phyloP scores from a whole-genome alignment of 1,284 basidiomycete genomes.

The Ustilago curta region DNA sequence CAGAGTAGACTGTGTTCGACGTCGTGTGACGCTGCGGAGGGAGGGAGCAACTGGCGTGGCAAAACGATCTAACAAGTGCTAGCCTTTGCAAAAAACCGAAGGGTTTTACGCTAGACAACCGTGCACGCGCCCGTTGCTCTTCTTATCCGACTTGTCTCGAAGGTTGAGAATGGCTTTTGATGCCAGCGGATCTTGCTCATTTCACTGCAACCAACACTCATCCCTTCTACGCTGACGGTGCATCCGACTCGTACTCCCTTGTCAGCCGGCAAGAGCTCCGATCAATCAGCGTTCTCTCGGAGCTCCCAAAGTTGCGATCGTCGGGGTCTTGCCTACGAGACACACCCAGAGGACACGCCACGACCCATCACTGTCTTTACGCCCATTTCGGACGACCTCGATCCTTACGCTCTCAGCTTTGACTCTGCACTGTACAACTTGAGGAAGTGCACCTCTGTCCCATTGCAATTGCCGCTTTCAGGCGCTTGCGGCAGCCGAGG shows the following conservation, averaged over 20 bases:
- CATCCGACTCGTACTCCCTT: neutral
- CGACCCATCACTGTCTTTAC: conserved; percentile 5
- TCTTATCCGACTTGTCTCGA: neutral
- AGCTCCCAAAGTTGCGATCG: neutral
- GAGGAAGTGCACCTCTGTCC: neutral
- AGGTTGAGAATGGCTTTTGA: neutral
- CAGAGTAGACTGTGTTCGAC: no score
- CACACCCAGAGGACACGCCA: neutral
- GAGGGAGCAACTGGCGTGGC: no score
- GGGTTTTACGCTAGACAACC: neutral
- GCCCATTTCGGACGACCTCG: neutral
- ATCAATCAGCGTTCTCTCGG: neutral
- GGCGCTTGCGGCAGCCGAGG: neutral
- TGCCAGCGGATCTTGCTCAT: neutral
- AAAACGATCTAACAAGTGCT: no score
- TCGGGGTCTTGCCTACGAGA: neutral
- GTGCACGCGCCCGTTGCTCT: neutral
- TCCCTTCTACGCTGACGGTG: neutral
- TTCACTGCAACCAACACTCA: neutral
- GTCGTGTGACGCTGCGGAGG: no score
- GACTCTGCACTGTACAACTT: neutral
- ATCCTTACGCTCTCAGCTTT: neutral
- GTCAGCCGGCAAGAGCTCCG: neutral
- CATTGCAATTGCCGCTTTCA: neutral
- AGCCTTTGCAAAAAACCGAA: neutral